Percentiles rank a stretch among this genome's conserved stretches.
These are phyloP conservation scores for Torulaspora microellipsoides DNA, from an alignment of 805 yeast species.

Conservation along the genomic window DNA sequence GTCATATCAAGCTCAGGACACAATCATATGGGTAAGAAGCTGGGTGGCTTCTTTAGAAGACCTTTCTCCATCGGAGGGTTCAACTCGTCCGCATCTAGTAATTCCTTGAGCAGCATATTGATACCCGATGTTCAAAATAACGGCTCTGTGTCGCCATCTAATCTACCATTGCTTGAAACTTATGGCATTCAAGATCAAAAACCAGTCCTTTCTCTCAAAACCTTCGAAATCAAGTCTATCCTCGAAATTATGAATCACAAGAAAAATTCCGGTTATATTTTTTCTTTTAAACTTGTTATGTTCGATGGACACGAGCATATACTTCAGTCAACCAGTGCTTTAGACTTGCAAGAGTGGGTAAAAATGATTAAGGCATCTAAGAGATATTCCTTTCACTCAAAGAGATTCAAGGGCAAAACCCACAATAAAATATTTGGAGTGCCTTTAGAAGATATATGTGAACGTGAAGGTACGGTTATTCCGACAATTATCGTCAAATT, in stretches of 20 bases:
- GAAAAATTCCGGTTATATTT: slow-evolving; percentile 19
- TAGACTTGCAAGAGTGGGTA: slow-evolving; percentile 74
- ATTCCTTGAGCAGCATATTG: slow-evolving; percentile 26
- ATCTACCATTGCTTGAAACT: slow-evolving; percentile 52
- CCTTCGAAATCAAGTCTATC: slow-evolving; percentile 40
- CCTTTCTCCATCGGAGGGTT: slow-evolving; percentile 54
- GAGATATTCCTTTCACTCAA: slow-evolving; percentile 41
- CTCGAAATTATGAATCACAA: slow-evolving; percentile 36
- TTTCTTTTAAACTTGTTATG: slow-evolving; percentile 40
- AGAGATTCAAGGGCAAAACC: slow-evolving; percentile 37
- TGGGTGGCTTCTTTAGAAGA: slow-evolving; percentile 59
- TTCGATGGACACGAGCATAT: slow-evolving; percentile 50
- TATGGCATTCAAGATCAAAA: slow-evolving; percentile 43
- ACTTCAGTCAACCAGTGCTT: slow-evolving; percentile 60
- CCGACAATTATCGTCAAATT: slow-evolving; percentile 67
- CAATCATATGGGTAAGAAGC: slow-evolving; percentile 38
- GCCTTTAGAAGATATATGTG: slow-evolving; percentile 72
- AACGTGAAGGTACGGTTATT: slow-evolving; percentile 54
- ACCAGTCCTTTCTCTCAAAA: slow-evolving; percentile 45
- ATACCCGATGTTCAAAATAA: slow-evolving; percentile 35
- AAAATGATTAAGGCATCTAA: slow-evolving; percentile 39
- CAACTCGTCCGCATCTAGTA: slow-evolving; percentile 28
- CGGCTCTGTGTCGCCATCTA: slow-evolving; percentile 43
- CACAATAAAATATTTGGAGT: slow-evolving; percentile 73
- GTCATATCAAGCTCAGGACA: slow-evolving; percentile 18